Conservation (phyloP, 768 basidiomycete genomes). For the Holtermanniella nyarrowii region DNA sequence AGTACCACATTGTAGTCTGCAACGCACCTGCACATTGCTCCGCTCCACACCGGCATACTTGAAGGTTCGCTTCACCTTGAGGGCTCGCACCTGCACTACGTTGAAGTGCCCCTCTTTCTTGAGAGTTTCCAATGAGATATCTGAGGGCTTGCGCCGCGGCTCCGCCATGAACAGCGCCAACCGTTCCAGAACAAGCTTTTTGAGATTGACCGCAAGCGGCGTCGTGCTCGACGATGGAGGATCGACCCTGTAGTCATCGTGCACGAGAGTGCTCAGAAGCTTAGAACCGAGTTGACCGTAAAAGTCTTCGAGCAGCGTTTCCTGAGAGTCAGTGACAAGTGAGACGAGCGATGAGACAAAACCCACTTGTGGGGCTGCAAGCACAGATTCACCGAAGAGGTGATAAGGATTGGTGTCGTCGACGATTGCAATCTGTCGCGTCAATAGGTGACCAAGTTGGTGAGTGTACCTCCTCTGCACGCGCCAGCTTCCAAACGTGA, state of each 20-base stretch:
- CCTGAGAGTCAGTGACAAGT: slow-evolving; percentile 53
- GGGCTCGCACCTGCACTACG: slow-evolving; percentile 28
- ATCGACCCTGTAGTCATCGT: slow-evolving; percentile 56
- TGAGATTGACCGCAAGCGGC: slow-evolving; percentile 4
- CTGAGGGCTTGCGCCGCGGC: slow-evolving; percentile 44
- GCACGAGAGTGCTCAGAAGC: slow-evolving; percentile 60
- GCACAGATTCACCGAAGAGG: slow-evolving; percentile 64
- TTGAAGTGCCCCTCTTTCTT: slow-evolving; percentile 37
- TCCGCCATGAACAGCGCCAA: slow-evolving; percentile 87
- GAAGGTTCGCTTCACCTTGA: slow-evolving; percentile 31
- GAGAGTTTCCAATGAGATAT: slow-evolving; percentile 38
- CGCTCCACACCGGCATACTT: slow-evolving; percentile 10
- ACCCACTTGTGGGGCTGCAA: slow-evolving; percentile 41
- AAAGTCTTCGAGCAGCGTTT: slow-evolving; percentile 83
- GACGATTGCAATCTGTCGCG: slow-evolving; percentile 57
- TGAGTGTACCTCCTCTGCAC: slow-evolving; percentile 46
- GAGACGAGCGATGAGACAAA: too few species aligned
- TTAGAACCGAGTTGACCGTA: slow-evolving; percentile 67
- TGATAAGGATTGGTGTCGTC: slow-evolving; percentile 77
- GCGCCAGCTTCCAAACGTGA: slow-evolving; percentile 55
- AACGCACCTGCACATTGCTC: slow-evolving; percentile 5
- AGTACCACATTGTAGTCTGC: not conserved
- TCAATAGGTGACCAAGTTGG: not conserved
- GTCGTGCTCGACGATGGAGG: slow-evolving; percentile 2
- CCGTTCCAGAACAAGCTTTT: slow-evolving; percentile 51